Evolutionary conservation across 257 asterid genomes (phyloP).

Genomic region (Cinchona pubescens): DNA sequence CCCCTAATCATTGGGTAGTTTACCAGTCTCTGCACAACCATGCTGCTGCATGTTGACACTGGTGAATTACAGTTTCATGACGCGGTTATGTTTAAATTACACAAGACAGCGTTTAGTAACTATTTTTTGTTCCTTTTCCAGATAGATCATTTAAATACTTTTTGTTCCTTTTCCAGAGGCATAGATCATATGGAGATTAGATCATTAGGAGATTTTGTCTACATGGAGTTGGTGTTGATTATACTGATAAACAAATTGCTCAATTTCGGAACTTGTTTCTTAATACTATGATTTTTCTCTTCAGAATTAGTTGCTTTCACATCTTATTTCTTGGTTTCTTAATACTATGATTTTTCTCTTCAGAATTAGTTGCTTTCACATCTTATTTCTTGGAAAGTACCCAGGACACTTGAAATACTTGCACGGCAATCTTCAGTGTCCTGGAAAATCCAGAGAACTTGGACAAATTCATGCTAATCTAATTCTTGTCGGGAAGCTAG

Average conservation of each 20-base stretch:
- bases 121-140: not conserved
- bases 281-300: not conserved
- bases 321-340: not conserved
- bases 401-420: not conserved
- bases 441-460: not conserved
- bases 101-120: not conserved
- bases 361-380: not conserved
- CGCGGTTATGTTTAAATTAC: not conserved
- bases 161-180: not conserved
- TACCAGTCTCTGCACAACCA: not conserved
- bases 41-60: not conserved
- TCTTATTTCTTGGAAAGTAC: not conserved
- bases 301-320: not conserved
- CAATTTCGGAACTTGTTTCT: not conserved
- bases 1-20: no score
- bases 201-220: no score
- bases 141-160: no score
- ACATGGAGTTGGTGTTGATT: no score
- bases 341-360: not conserved
- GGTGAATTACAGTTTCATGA: not conserved
- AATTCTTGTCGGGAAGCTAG: not conserved
- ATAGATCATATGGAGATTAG: no score
- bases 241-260: not conserved
- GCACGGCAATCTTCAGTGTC: not conserved
- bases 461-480: not conserved